phyloP scores from a whole-genome alignment of 495 filamentous ascomycete species.

The Achaetomiella virescens region DNA sequence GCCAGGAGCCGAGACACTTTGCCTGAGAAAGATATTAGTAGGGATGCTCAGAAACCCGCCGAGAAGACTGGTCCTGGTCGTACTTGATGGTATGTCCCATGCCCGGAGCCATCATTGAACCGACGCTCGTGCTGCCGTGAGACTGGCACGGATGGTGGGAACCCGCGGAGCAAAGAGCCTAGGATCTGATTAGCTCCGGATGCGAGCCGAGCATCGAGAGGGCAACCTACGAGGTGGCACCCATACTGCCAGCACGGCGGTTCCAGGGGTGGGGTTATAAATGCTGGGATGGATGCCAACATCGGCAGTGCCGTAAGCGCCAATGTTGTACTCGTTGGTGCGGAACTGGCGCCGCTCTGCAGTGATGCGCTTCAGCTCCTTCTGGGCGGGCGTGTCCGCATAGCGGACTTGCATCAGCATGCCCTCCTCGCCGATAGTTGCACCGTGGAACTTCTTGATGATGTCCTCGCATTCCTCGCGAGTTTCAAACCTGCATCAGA shows the following conservation, averaged over 20 bases:
- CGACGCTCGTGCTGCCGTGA: slow-evolving; percentile 14
- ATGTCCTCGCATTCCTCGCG: slow-evolving; percentile 84
- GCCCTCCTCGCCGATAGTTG: slow-evolving; percentile 60
- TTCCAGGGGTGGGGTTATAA: slow-evolving; percentile 34
- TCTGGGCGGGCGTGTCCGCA: slow-evolving; percentile 93
- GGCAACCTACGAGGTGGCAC: slow-evolving; percentile 20
- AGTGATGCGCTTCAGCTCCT: slow-evolving; percentile 88
- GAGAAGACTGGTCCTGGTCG: slow-evolving; percentile 4
- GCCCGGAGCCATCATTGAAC: slow-evolving; percentile 13
- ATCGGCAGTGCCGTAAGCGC: slow-evolving; percentile 50
- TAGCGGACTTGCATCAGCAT: slow-evolving; percentile 88
- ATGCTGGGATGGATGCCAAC: slow-evolving; percentile 45
- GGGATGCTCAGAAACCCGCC: slow-evolving; percentile 10
- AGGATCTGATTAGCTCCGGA: slow-evolving; percentile 12
- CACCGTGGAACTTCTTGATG: slow-evolving; percentile 74
- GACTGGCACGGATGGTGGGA: slow-evolving; percentile 15
- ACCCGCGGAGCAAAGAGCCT: slow-evolving; percentile 26
- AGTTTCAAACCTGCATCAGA: slow-evolving; percentile 62
- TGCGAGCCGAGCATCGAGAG: too few species aligned
- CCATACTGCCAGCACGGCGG: slow-evolving; percentile 21
- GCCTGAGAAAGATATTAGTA: slow-evolving; percentile 29
- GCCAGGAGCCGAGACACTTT: slow-evolving; percentile 18
- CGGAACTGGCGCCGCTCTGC: slow-evolving; percentile 89
- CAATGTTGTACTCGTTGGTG: slow-evolving; percentile 85
- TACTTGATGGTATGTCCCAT: slow-evolving; percentile 26